Conservation (phyloP, 2,329 filamentous ascomycete genomes). For the Penicillium janthinellum region DNA sequence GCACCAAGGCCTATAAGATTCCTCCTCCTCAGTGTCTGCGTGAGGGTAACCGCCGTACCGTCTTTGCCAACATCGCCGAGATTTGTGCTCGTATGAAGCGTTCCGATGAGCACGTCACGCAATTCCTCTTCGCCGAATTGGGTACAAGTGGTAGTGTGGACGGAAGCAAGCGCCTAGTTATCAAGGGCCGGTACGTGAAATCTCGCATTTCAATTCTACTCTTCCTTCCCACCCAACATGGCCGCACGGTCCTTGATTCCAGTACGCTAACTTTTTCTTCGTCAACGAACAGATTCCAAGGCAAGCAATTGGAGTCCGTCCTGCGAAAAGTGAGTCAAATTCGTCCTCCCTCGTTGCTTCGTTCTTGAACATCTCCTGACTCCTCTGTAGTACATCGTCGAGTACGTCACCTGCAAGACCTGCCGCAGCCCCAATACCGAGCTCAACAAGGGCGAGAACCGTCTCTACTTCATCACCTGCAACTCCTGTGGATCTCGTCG, state of each 20-base stretch:
- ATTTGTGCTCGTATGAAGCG: conserved; percentile 99
- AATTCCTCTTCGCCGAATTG: conserved; percentile 96
- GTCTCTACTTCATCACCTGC: conserved; percentile 98
- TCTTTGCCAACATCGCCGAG: conserved; percentile 98
- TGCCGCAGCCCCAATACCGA: conserved; percentile 94
- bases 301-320: conserved; percentile 98
- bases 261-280: background rate
- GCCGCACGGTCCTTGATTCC: background rate
- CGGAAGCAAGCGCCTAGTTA: conserved; percentile 87
- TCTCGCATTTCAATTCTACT: background rate
- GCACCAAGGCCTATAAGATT: conserved; percentile 97
- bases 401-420: conserved; percentile 99
- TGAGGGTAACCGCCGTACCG: conserved; percentile 99
- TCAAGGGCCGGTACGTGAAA: conserved; percentile 79
- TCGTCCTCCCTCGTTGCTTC: background rate
- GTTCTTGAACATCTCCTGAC: background rate
- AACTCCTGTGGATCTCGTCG: conserved; percentile 82
- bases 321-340: conserved; percentile 58
- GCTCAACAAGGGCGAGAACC: conserved; percentile 98
- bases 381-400: conserved; percentile 56
- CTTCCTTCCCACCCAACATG: background rate
- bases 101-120: conserved; percentile 94
- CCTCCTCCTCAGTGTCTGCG: conserved; percentile 96
- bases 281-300: conserved; percentile 63
- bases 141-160: conserved; percentile 96